These are phyloP conservation scores for Exophiala calicioides DNA, from an alignment of 2,329 filamentous ascomycete species.

Conservation along the genomic window DNA sequence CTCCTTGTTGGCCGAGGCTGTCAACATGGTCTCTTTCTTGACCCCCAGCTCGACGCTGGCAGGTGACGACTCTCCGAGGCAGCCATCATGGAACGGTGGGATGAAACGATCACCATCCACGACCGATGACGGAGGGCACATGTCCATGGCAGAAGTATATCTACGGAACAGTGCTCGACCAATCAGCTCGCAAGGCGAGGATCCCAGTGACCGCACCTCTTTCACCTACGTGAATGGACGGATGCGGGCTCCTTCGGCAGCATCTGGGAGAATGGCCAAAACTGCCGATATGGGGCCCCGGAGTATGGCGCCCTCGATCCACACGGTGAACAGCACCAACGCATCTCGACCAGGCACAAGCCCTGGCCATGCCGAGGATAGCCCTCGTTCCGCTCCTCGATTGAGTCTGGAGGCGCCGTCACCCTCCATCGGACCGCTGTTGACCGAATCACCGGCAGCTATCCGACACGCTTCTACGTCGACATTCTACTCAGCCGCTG, in stretches of 20 bases:
- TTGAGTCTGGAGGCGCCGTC: slow-evolving; percentile 50
- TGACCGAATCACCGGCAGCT: slow-evolving; percentile 17
- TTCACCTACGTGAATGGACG: slow-evolving; percentile 57
- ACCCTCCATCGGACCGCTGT: slow-evolving; percentile 32
- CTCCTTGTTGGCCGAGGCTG: slow-evolving; percentile 58
- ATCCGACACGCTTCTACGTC: slow-evolving; percentile 32
- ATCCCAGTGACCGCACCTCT: slow-evolving; percentile 23
- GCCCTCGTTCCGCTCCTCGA: slow-evolving; percentile 40
- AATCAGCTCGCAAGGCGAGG: slow-evolving; percentile 55
- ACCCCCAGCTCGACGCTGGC: slow-evolving; percentile 52
- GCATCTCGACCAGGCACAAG: slow-evolving; percentile 27
- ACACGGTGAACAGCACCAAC: slow-evolving; percentile 21
- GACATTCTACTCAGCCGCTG: slow-evolving; percentile 34
- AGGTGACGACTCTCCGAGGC: slow-evolving; percentile 44
- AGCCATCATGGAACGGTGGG: slow-evolving; percentile 53
- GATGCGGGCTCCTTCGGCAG: slow-evolving; percentile 57
- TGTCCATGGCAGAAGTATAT: slow-evolving; percentile 28
- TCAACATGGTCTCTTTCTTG: slow-evolving; percentile 62
- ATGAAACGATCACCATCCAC: slow-evolving; percentile 38
- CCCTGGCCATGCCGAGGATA: slow-evolving; percentile 21
- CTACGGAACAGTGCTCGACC: slow-evolving; percentile 26
- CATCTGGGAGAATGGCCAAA: slow-evolving; percentile 42
- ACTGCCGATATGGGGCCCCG: slow-evolving; percentile 21
- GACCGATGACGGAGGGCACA: slow-evolving; percentile 59
- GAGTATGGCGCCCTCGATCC: slow-evolving; percentile 15